A percentile compares a stretch with the other conserved stretches of the same genome.
phyloP scores from a whole-genome alignment of 129 eudicot genomes.

The Artemisia argyi region DNA sequence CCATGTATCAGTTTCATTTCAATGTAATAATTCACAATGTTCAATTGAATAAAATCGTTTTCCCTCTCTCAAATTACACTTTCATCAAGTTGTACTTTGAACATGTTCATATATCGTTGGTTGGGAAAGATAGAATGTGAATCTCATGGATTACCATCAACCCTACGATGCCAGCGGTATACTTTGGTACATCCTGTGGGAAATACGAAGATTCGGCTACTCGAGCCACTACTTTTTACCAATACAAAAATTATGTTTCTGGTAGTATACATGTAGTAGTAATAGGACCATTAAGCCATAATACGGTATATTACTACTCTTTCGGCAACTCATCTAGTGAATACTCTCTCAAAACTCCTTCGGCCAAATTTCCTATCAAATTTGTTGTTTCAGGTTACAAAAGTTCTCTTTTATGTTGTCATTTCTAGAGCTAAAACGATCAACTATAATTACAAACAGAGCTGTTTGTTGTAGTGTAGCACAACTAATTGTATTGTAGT shows the following conservation, averaged over 20 bases:
- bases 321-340: slow-evolving; percentile 46
- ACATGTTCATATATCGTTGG: slow-evolving; percentile 64
- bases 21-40: no score
- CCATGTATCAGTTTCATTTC: no score
- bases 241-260: slow-evolving; percentile 42
- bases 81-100: background rate
- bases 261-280: slow-evolving; percentile 58
- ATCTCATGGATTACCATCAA: slow-evolving; percentile 69
- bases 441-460: no score
- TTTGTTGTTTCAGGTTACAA: slow-evolving; percentile 52
- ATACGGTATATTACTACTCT: slow-evolving; percentile 57
- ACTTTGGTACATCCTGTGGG: slow-evolving; percentile 54
- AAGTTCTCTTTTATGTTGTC: background rate
- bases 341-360: slow-evolving; percentile 64
- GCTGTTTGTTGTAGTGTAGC: background rate
- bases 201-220: slow-evolving; percentile 35
- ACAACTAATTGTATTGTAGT: no score
- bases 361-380: slow-evolving; percentile 53
- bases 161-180: slow-evolving; percentile 40
- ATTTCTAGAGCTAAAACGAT: background rate
- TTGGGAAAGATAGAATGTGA: slow-evolving; percentile 54
- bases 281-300: slow-evolving; percentile 61
- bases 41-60: no score
- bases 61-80: no score
- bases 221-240: slow-evolving; percentile 48